Evolutionary conservation across 2,329 filamentous ascomycete genomes (phyloP), one percentile per base, ranked within the genome.

Genomic region (Epichloe baconii): DNA sequence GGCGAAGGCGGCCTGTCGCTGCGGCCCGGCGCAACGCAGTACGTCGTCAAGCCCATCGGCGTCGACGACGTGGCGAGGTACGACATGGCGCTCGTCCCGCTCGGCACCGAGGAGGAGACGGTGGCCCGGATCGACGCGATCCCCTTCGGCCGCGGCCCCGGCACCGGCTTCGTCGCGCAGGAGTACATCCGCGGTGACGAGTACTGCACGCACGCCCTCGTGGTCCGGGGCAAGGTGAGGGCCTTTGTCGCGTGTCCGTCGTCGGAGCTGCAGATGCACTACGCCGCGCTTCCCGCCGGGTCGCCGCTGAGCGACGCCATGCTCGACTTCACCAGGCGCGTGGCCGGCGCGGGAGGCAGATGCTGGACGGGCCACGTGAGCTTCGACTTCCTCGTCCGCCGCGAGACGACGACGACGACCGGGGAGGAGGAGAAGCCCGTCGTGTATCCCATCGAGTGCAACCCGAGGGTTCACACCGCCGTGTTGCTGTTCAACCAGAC

Each of bases 201-300:
- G 62, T 88, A 82, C 61, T 86, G 82, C 64, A 87, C 85, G 0
- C 85, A 89, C 57, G 69, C 83, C 0, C 70, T 89, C 3, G 68
- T 89, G 4, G 71, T 88, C n/a, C 66, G 71, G 0, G 85, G 85
- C 1, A 65, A 75, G 36, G 75, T 90, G 15, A 76, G 76, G 47
- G 78, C 77, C 0, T 88, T 89, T 56, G 76, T 80, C 6, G 79
- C 83, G 0, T 87, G 84, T 59, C 78, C 78, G 2, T 82, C 78
- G 1, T 69, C 72, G 0, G 79, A 79, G 55, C 67, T 83, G 4
- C 68, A 80, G 23, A 84, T 86, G 77, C 80, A 84, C 57, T 88
- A 87, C 65, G 66, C 70, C 26, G 73, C 79, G 0, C 71, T 88
- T 0, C 74, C 78, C 0, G 55, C 71, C 0, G 66, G 76, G 7